Conservation (phyloP, 2,329 filamentous ascomycete genomes). For the Pseudogymnoascus sp. region DNA sequence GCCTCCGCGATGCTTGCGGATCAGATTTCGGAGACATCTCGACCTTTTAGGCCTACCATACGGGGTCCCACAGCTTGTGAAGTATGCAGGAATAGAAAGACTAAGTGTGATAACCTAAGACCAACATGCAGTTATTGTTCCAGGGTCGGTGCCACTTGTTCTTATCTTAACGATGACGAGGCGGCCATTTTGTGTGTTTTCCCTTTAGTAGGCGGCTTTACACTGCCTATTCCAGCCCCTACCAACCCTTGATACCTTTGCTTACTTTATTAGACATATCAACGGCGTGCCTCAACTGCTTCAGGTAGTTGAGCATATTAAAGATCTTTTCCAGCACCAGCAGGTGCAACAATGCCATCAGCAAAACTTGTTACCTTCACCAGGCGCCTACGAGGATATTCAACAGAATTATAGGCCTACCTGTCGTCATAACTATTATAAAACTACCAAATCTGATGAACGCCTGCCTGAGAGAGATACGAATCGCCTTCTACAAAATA, state of each 20-base stretch:
- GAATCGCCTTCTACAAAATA: not conserved
- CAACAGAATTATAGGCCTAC: not conserved
- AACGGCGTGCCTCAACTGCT: not conserved
- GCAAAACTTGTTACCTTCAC: not conserved
- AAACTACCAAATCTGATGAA: not conserved
- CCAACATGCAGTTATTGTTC: not conserved
- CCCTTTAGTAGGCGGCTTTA: not conserved
- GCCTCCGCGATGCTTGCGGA: not conserved
- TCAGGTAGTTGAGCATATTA: not conserved
- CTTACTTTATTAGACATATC: not conserved
- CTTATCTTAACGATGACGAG: not conserved
- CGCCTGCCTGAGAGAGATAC: not conserved
- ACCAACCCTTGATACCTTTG: not conserved
- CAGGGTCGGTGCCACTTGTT: not conserved
- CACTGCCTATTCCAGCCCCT: not conserved
- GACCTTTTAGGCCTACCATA: not conserved
- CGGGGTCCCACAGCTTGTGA: not conserved
- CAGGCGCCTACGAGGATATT: not conserved
- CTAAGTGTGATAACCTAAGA: not conserved
- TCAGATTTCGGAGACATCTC: not conserved
- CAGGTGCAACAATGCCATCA: not conserved
- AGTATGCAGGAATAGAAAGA: not conserved
- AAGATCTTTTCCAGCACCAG: not conserved
- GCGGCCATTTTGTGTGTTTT: not conserved
- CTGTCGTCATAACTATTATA: not conserved